phyloP scores from a whole-genome alignment of 2,329 filamentous ascomycete species.

The Ophiostoma sp. region DNA sequence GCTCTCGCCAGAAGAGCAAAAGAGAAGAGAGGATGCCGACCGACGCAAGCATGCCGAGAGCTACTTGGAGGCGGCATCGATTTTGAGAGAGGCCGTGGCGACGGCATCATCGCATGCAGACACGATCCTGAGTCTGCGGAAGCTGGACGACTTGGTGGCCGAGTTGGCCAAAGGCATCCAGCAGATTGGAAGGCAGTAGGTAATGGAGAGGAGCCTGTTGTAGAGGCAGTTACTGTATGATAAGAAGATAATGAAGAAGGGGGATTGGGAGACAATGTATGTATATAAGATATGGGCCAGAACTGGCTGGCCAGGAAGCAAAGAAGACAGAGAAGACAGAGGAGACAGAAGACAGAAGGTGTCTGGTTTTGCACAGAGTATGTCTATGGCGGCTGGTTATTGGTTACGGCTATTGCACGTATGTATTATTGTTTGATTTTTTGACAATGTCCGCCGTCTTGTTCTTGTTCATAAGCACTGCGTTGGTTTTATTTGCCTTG shows the following conservation, averaged over 20 bases:
- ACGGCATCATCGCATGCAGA: constrained; percentile 22
- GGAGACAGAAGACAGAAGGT: too few species aligned
- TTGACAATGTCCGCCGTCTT: not conserved
- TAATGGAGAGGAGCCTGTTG: not conserved
- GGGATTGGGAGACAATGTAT: not conserved
- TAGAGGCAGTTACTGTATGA: not conserved
- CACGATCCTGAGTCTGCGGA: constrained; percentile 3
- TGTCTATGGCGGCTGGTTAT: not conserved
- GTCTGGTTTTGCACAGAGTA: not conserved
- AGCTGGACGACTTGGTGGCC: constrained; percentile 6
- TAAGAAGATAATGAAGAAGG: not conserved
- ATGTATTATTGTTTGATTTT: not conserved
- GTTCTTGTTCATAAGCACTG: not conserved
- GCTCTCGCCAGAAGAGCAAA: not conserved
- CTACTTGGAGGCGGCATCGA: constrained; percentile 18
- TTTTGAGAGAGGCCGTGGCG: constrained; percentile 14
- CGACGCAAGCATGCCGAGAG: not conserved
- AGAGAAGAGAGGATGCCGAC: not conserved
- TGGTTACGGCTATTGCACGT: not conserved
- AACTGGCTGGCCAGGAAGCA: not conserved
- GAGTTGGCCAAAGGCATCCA: not conserved
- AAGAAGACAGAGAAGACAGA: not conserved
- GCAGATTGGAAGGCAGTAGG: not conserved
- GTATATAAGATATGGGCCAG: not conserved
- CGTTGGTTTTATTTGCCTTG: not conserved